Base-by-base conservation (phyloP, 1,284 basidiomycete species). In the Hymenochaete sp. region DNA sequence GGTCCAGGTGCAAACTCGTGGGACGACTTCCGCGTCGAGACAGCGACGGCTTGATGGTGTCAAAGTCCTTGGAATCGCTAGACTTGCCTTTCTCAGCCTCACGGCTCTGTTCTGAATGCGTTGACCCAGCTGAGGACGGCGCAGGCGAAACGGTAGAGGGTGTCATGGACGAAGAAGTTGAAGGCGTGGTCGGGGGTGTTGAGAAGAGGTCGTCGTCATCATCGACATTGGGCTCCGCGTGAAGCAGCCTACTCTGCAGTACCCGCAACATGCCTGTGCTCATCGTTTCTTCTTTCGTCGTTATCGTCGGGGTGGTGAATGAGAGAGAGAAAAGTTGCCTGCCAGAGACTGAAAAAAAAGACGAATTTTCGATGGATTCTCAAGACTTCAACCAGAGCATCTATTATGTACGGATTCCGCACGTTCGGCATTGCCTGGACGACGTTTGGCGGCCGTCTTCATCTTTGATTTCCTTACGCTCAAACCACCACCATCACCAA, bases 161-260 rank as follows among this genome's bases (percentile, higher is more conserved):
- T 19, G 29, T 43, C 43, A 38, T 56, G n/a, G n/a, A n/a, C n/a
- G n/a, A n/a, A n/a, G n/a, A n/a, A n/a, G n/a, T n/a, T n/a, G n/a
- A n/a, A 51, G 79, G 67, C 2, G 77, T 76, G 7, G 73, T 71
- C 10, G 79, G 78, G 32, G 79, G 80, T 10, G 80, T 82, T 35
- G 72, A 72, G 59, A 77, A 81, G 33, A 67, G 66, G 50, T 83
- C 77, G 41, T 57, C 57, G 49, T 74, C 68, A 32, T 44, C 42
- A 32, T 42, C 27, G 9, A 28, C 16, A 13, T 19, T 21, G 42
- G n/a, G n/a, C n/a, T n/a, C n/a, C n/a, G n/a, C n/a, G n/a, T n/a
- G n/a, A n/a, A n/a, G n/a, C n/a, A n/a, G n/a, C n/a, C n/a, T n/a
- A n/a, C n/a, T n/a, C n/a, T 19, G 40, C 16, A 11, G 19, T 29